Percentiles rank a stretch among this genome's conserved stretches.
phyloP scores from a whole-genome alignment of 1,139 yeast genomes.

The Hemisphaericaspora lyxosophila region DNA sequence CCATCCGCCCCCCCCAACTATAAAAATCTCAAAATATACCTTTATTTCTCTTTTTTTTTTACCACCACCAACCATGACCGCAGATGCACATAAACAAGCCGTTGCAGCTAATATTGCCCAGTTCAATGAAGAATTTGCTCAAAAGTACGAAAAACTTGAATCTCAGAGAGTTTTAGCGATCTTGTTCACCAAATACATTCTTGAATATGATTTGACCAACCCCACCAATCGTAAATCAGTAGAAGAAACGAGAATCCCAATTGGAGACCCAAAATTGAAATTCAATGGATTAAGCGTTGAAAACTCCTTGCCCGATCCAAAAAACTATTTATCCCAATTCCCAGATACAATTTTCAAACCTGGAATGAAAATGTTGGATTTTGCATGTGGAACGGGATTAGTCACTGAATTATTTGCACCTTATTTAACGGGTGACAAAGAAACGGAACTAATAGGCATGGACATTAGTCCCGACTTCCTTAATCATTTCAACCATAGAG shows the following conservation, averaged over 20 bases:
- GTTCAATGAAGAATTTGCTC: slow-evolving; percentile 22
- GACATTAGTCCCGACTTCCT: slow-evolving; percentile 37
- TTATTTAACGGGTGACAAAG: slow-evolving; percentile 18
- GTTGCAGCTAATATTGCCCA: slow-evolving; percentile 24
- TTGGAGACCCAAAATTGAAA: slow-evolving; percentile 19
- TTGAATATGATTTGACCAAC: slow-evolving; percentile 20
- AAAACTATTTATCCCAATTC: slow-evolving; percentile 10
- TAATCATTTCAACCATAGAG: slow-evolving; percentile 21
- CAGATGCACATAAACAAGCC: slow-evolving; percentile 19
- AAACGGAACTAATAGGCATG: slow-evolving; percentile 30
- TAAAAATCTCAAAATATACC: background rate
- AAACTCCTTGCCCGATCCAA: slow-evolving; percentile 16
- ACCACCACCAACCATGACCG: slow-evolving; percentile 3
- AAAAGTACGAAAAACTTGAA: slow-evolving; percentile 24
- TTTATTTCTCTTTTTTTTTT: background rate
- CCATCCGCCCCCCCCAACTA: no score
- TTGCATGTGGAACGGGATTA: slow-evolving; percentile 49
- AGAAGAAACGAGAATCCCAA: slow-evolving; percentile 14
- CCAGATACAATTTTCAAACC: slow-evolving; percentile 23
- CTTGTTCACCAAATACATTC: slow-evolving; percentile 22
- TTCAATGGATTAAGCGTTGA: slow-evolving; percentile 16
- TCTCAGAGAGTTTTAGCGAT: slow-evolving; percentile 18
- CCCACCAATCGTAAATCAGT: slow-evolving; percentile 14
- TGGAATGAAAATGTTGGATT: slow-evolving; percentile 35
- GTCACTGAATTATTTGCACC: slow-evolving; percentile 32